Conservation (phyloP, 768 basidiomycete genomes). For the Russula griseocarnosa region DNA sequence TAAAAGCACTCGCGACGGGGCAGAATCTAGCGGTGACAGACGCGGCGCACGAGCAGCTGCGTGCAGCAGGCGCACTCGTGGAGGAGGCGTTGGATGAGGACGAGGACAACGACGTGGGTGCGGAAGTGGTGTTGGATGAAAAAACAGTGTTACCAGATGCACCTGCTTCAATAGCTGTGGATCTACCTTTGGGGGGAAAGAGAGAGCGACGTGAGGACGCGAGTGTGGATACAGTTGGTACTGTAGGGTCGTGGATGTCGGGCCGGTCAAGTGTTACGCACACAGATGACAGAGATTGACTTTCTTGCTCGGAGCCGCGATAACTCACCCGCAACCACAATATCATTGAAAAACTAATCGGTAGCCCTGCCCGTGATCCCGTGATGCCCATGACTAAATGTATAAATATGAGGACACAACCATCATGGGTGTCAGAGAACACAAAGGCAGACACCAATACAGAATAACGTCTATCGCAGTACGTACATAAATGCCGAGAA, state of each 20-base stretch:
- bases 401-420: conserved; percentile 5
- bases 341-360: background rate
- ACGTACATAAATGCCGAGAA: conserved; percentile 14
- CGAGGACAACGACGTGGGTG: background rate
- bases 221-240: background rate
- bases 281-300: background rate
- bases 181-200: conserved; percentile 9
- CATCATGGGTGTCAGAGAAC: background rate
- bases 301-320: background rate
- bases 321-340: background rate
- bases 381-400: background rate
- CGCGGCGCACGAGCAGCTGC: conserved; percentile 8
- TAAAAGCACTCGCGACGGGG: conserved; percentile 73
- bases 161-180: background rate
- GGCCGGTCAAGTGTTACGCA: conserved; percentile 14
- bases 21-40: conserved; percentile 65
- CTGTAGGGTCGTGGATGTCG: conserved; percentile 18
- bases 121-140: conserved; percentile 16
- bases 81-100: conserved; percentile 12
- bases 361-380: background rate
- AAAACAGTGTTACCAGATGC: background rate
- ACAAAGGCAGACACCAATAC: background rate
- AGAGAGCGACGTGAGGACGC: conserved; percentile 4
- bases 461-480: conserved; percentile 13
- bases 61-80: conserved; percentile 17